Evolutionary conservation across 345 rosid species (phyloP).

Genomic region (Litchi chinensis): DNA sequence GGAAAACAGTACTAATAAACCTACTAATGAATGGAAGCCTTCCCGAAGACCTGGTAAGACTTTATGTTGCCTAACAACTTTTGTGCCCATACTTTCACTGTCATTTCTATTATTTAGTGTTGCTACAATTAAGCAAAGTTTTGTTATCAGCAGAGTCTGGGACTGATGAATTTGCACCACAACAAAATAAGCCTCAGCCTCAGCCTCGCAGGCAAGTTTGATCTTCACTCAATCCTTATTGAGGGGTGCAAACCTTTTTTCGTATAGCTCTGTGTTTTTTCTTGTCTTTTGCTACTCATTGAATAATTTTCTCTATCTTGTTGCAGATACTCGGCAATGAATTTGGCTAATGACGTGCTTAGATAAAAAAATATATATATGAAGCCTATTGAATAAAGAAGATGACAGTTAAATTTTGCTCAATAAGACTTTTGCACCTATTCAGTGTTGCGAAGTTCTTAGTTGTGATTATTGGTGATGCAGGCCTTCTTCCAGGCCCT

Average conservation of each 20-base stretch:
- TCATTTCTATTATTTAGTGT: not conserved
- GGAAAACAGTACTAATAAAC: constrained; percentile 45
- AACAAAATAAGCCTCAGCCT: constrained; percentile 50
- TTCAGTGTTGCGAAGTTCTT: constrained; percentile 29
- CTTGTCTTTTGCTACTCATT: not conserved
- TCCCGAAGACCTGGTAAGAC: constrained; percentile 59
- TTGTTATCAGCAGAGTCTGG: constrained; percentile 42
- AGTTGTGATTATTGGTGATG: constrained; percentile 42
- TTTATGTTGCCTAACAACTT: constrained; percentile 4
- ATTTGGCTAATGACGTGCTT: constrained; percentile 64
- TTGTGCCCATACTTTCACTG: constrained; percentile 4
- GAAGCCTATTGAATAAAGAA: constrained; percentile 38
- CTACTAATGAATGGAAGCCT: constrained; percentile 51
- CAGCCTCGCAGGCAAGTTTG: constrained; percentile 58
- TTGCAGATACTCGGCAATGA: constrained; percentile 79
- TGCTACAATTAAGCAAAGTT: constrained; percentile 12
- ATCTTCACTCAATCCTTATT: not conserved
- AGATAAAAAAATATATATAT: constrained; percentile 17
- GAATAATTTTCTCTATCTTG: not conserved
- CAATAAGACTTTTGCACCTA: constrained; percentile 18
- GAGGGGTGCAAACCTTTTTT: not conserved
- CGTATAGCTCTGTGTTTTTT: not conserved
- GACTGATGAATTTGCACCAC: constrained; percentile 58
- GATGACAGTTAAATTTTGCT: constrained; percentile 41
- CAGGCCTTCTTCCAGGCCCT: constrained; percentile 59